Conservation (phyloP, 352 stramenopile genomes). For the Globisporangium yorkense region DNA sequence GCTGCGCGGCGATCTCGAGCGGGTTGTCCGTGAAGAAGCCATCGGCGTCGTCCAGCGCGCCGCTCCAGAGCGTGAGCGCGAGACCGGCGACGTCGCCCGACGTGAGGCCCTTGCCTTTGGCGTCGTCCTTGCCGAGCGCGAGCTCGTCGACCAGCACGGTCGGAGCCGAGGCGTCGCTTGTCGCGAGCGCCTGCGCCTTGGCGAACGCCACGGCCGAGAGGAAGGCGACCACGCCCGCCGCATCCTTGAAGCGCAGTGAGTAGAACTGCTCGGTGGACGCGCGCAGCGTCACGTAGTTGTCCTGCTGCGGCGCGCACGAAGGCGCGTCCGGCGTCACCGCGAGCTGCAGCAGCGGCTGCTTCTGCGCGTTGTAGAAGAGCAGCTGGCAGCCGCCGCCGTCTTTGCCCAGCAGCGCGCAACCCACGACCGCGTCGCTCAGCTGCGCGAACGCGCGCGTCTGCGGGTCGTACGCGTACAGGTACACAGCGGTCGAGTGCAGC, state of each 20-base stretch:
- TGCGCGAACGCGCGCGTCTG: constrained; percentile 41
- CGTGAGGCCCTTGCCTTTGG: constrained; percentile 20
- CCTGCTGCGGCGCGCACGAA: constrained; percentile 59
- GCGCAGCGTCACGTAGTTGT: constrained; percentile 73
- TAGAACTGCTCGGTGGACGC: constrained; percentile 46
- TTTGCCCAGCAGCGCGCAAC: constrained; percentile 42
- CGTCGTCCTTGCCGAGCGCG: constrained; percentile 35
- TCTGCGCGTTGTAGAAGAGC: constrained; percentile 68
- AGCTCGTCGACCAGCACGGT: constrained; percentile 42
- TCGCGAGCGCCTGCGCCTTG: constrained; percentile 45
- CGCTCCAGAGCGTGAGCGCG: constrained; percentile 47
- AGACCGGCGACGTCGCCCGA: constrained; percentile 47
- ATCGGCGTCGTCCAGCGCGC: not conserved
- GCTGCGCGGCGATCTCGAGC: constrained; percentile 34
- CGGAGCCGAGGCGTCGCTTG: not conserved
- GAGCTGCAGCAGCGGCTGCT: constrained; percentile 51
- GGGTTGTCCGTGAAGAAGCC: constrained; percentile 55
- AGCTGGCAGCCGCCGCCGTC: constrained; percentile 29
- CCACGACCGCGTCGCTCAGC: constrained; percentile 53
- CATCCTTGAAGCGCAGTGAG: constrained; percentile 75
- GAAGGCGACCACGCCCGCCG: constrained; percentile 25
- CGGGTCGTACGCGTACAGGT: constrained; percentile 64
- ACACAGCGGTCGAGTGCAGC: constrained; percentile 64
- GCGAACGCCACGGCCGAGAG: constrained; percentile 40
- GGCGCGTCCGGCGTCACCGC: constrained; percentile 20